Evolutionary conservation across 2,329 filamentous ascomycete species (phyloP).

Genomic region (Arthroderma uncinatum): DNA sequence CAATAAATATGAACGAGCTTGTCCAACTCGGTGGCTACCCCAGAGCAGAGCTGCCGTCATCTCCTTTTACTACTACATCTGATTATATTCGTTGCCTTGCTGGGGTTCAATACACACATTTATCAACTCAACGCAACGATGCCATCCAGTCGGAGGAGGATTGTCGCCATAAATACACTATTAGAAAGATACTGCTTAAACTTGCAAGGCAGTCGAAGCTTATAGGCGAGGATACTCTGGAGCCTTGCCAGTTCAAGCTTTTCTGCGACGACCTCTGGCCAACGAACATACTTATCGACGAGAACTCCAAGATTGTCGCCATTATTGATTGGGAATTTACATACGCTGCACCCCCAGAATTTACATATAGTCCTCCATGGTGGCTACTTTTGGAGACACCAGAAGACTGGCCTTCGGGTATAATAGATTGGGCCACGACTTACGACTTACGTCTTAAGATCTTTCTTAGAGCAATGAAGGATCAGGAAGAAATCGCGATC

Average conservation of each 20-base stretch:
- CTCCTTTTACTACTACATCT: constrained; percentile 24
- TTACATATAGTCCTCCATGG: constrained; percentile 30
- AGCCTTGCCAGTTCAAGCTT: constrained; percentile 25
- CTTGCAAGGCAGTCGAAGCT: constrained; percentile 10
- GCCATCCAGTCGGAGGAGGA: constrained; percentile 22
- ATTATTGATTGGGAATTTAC: constrained; percentile 35
- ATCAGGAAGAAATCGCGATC: constrained; percentile 13
- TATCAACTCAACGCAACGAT: constrained; percentile 32
- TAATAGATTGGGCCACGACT: constrained; percentile 12
- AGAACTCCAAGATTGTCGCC: constrained; percentile 28
- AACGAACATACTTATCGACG: constrained; percentile 32
- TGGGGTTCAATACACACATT: constrained; percentile 34
- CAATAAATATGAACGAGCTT: constrained; percentile 35
- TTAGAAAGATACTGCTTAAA: constrained; percentile 15
- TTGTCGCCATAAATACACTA: constrained; percentile 16
- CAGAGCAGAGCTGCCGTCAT: constrained; percentile 10
- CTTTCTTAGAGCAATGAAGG: constrained; percentile 14
- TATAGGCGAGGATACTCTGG: constrained; percentile 16
- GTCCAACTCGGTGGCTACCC: constrained; percentile 20
- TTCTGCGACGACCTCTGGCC: constrained; percentile 33
- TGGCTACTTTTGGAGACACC: constrained; percentile 29
- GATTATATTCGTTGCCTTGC: constrained; percentile 33
- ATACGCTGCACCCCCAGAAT: constrained; percentile 33
- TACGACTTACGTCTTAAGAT: constrained; percentile 12
- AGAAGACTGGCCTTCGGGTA: constrained; percentile 15